A percentile compares a stretch with the other conserved stretches of the same genome.
Conservation (phyloP, 2,329 filamentous ascomycete genomes). For the Colletotrichum coccodes region DNA sequence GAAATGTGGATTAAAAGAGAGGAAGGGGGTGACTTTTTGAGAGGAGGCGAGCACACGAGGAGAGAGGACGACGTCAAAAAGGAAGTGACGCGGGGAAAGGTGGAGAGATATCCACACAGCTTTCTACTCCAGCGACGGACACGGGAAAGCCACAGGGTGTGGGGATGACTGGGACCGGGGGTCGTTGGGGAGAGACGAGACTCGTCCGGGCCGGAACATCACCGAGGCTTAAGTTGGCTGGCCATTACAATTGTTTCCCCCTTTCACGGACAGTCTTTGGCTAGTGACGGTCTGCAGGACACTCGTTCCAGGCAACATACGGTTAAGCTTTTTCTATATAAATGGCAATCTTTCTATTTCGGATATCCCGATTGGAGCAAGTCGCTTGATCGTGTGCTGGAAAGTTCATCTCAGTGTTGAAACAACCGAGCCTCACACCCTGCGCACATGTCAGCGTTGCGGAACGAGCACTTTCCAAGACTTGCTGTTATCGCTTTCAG, state of each 20-base stretch:
- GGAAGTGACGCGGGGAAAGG: not conserved
- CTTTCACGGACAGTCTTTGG: too few relatives aligned
- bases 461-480: too few relatives aligned
- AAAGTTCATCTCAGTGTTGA: too few relatives aligned
- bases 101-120: not conserved
- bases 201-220: not conserved
- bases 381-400: not conserved
- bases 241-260: not conserved
- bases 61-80: not conserved
- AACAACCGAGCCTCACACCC: too few relatives aligned
- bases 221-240: not conserved
- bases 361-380: not conserved
- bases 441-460: too few relatives aligned
- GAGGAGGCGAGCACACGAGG: not conserved
- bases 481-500: too few relatives aligned
- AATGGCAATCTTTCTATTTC: not conserved
- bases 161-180: not conserved
- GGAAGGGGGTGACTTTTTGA: not conserved
- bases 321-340: not conserved
- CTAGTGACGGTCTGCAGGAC: too few relatives aligned
- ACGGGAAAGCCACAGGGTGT: not conserved
- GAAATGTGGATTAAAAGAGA: constrained; percentile 17
- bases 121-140: not conserved
- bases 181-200: not conserved
- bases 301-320: not conserved